Evolutionary conservation across 2,329 filamentous ascomycete genomes (phyloP), one percentile per base, ranked within the genome.

Genomic region (Zopfia rhizophila): DNA sequence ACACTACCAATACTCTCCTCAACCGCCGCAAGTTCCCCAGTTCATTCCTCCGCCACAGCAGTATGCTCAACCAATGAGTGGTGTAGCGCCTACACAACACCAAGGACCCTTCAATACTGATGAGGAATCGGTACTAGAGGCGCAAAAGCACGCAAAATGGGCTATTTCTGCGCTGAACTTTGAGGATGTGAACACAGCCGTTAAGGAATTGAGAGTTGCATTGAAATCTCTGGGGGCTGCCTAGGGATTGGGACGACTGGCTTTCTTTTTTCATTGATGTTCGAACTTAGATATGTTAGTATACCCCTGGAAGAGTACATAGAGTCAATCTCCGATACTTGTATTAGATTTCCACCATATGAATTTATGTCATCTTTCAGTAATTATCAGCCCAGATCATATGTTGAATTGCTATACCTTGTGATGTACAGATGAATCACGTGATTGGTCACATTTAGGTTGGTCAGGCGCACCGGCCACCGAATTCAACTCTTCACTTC

Each of bases 121-220:
- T 53, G 87, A 91, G 55, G 76, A 80, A 48, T 79, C 88, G 0
- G 87, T 97, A 24, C 77, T 84, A 24, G 82, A 86, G 60, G 93
- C 94, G 4, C 91, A 96, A 70, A 99, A 97, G 69, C 94, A 97
- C 75, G 92, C 93, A 2, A 91, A 91, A 63, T 99, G 91, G 90
- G 94, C 94, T 0, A 96, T 97, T 29, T 97, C 92, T 8, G 94
- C 94, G 0, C 75, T 99, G 35, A 96, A 97, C 62, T 99, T 99
- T 72, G 94, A 99, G 59, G 94, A 99, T 68, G 89, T 96, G 2
- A 80, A 87, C 1, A 99, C 94, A 0, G 94, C 94, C 0, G 86
- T 97, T 4, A 86, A 87, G 63, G 92, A 99, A 66, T 71, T 99
- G 51, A 83, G 84, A 39, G 85, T 83, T 48, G 94, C 94, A 3